Base-by-base conservation (phyloP, 768 basidiomycete species). In the Cystobasidium tubakii region DNA sequence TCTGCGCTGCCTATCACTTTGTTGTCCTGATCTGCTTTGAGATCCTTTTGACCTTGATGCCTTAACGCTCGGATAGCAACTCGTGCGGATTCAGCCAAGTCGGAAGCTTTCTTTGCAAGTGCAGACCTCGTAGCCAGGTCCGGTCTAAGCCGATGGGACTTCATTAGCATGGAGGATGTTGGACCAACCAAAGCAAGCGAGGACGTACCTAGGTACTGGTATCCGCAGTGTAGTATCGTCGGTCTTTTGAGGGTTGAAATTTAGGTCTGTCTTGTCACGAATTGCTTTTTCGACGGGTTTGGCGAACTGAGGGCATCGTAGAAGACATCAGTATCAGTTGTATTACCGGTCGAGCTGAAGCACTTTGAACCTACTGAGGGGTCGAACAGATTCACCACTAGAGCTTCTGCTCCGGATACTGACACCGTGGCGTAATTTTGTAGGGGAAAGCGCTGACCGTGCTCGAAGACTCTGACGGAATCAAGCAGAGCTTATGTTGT, bases 41-140 rank as follows among this genome's bases (percentile, higher is more conserved):
- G 55, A 39, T 75, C 75, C 42, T 75, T 73, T 60, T 75, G 75
- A 27, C 70, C 75, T 66, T 75, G 75, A 71, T 75, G 70, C 34
- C 72, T 43, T 7, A 63, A 27, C 29, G 70, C 63, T 27, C 75
- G 72, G 15, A 75, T 74, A 4, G 74, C 29, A 7, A 62, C 60
- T 4, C 75, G 29, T 12, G 75, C 75, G 34, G 74, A 64, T 62
- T 75, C 75, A 31, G 74, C 75, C 10, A 75, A 17, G n/a, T 75
- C 69, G 21, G 75, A 64, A 1, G 75, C 75, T 39, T 75, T 62
- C 33, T 67, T 64, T n/a, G 74, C 74, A 12, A 75, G 54, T 15
- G 62, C 50, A 27, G 54, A 50, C 1, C 75, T 7, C 17, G 60
- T 57, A 25, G 62, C 31, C 34, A 65, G 27, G 34, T 75, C 75